These are phyloP conservation scores for Colletotrichum tofieldiae DNA, from an alignment of 2,329 filamentous ascomycete species.

Conservation along the genomic window DNA sequence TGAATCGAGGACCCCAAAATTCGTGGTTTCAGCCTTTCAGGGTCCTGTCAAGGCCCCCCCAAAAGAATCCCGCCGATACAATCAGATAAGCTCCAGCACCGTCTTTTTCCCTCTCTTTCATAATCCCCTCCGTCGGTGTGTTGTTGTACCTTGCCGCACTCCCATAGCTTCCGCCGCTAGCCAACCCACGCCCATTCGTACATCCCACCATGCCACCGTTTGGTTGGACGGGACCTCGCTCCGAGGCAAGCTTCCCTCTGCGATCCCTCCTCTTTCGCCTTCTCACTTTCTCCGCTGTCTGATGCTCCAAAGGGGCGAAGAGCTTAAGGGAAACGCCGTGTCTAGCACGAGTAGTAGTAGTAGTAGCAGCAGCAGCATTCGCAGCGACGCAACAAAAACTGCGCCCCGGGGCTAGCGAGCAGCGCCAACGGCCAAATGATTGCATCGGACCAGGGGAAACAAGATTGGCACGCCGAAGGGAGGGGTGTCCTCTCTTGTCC, in stretches of 20 bases:
- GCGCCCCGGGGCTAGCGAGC: constrained; percentile 34
- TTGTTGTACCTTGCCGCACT: not conserved
- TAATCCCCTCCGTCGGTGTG: not conserved
- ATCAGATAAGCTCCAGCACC: constrained; percentile 24
- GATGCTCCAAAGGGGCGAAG: not conserved
- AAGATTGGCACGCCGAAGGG: constrained; percentile 16
- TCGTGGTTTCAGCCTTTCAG: constrained; percentile 40
- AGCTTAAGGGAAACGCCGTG: not conserved
- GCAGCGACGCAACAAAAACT: constrained; percentile 14
- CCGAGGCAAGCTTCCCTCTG: not conserved
- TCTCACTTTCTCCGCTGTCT: not conserved
- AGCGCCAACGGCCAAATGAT: constrained; percentile 29
- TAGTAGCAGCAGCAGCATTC: not conserved
- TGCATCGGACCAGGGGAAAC: constrained; percentile 32
- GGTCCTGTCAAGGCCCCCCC: constrained; percentile 34
- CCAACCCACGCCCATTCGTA: not conserved
- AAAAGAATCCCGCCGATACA: not conserved
- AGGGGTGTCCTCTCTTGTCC: constrained; percentile 22
- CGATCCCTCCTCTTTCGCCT: not conserved
- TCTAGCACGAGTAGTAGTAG: not conserved
- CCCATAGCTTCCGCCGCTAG: not conserved
- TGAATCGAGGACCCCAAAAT: constrained; percentile 32
- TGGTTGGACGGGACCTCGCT: not conserved
- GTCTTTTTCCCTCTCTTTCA: not conserved
- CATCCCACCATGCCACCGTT: not conserved